These are phyloP conservation scores for Aspergillus oerlinghausenensis DNA, from an alignment of 2,329 filamentous ascomycete species.

Conservation along the genomic window DNA sequence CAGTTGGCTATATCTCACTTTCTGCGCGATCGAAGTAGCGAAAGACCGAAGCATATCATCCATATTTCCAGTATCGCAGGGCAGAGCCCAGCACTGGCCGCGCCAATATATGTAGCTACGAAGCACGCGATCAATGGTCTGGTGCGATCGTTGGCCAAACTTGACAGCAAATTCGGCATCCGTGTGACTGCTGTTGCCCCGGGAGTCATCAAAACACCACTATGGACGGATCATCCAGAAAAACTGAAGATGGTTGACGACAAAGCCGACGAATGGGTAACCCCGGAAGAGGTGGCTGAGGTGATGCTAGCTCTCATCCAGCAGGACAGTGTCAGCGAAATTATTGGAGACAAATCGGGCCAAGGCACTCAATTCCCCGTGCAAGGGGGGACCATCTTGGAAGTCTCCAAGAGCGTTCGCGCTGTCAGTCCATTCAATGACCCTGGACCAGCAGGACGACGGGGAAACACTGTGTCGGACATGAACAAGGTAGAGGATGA, in stretches of 20 bases:
- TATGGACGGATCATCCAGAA: slow-evolving; percentile 60
- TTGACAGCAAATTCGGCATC: slow-evolving; percentile 49
- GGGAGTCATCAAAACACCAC: slow-evolving; percentile 57
- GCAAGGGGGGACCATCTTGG: slow-evolving; percentile 50
- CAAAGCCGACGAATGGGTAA: slow-evolving; percentile 52
- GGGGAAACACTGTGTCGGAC: slow-evolving; percentile 47
- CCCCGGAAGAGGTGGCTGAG: slow-evolving; percentile 56
- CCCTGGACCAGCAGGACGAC: slow-evolving; percentile 46
- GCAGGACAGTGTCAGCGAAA: slow-evolving; percentile 40
- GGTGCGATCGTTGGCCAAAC: slow-evolving; percentile 45
- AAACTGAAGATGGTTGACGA: slow-evolving; percentile 51
- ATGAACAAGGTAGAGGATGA: slow-evolving; percentile 41
- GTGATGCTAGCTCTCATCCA: slow-evolving; percentile 55
- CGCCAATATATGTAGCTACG: slow-evolving; percentile 46
- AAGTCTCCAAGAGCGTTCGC: slow-evolving; percentile 53
- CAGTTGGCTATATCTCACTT: slow-evolving; percentile 50
- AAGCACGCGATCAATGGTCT: slow-evolving; percentile 49
- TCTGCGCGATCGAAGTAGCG: slow-evolving; percentile 27
- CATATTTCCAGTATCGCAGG: slow-evolving; percentile 48
- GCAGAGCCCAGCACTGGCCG: slow-evolving; percentile 34
- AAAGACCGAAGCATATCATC: slow-evolving; percentile 40
- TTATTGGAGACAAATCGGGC: slow-evolving; percentile 29
- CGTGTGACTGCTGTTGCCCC: slow-evolving; percentile 58
- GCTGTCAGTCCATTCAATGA: slow-evolving; percentile 50
- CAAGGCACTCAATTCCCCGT: slow-evolving; percentile 31